These are phyloP conservation scores for Cicer cuneatum DNA, from an alignment of 306 rosid genomes.

Conservation along the genomic window DNA sequence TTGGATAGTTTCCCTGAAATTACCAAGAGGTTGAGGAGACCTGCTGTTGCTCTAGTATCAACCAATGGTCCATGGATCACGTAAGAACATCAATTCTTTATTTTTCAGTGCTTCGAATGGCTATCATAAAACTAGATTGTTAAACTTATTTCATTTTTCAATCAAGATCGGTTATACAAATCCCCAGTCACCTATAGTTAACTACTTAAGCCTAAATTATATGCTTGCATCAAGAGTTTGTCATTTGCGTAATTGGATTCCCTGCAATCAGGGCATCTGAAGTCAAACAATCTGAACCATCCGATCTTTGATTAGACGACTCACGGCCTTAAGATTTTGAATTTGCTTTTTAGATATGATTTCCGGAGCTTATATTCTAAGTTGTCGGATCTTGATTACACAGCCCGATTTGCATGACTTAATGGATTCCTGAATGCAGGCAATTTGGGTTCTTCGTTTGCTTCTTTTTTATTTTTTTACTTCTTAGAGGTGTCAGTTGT, in stretches of 20 bases:
- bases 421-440: no score
- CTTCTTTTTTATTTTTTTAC: background rate
- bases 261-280: background rate
- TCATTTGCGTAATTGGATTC: background rate
- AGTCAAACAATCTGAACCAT: background rate
- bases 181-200: background rate
- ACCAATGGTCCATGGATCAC: conserved; percentile 96
- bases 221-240: background rate
- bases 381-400: background rate
- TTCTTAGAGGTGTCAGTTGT: background rate
- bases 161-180: background rate
- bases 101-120: conserved; percentile 33
- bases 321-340: background rate
- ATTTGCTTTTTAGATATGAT: background rate
- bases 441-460: background rate
- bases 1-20: conserved; percentile 86
- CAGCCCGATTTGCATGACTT: background rate
- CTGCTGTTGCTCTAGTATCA: conserved; percentile 96
- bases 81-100: conserved; percentile 54
- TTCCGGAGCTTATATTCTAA: background rate
- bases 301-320: background rate
- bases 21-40: conserved; percentile 75
- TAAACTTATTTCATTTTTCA: no score
- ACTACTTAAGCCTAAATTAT: background rate
- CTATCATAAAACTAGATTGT: conserved; percentile 5